Base-by-base conservation (phyloP, 345 rosid species). In the Dipteronia sinensis region DNA sequence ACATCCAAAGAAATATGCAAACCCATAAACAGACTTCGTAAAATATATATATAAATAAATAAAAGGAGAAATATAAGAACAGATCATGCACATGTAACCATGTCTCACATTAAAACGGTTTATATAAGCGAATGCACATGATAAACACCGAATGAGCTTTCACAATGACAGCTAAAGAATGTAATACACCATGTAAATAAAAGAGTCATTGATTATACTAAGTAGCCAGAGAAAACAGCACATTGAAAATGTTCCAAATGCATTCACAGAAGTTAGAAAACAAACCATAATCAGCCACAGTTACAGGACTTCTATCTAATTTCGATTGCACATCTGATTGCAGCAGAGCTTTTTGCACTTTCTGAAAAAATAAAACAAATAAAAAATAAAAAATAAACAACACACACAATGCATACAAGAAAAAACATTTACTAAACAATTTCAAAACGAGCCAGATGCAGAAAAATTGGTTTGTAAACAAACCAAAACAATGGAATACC, bases 231-330 rank as follows among this genome's bases (percentile, higher is more conserved):
- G 1, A 70, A 73, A 42, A 29, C 42, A 31, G 15, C 31, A 38
- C 2, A n/a, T 6, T 17, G 67, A 7, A 40, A 65, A n/a, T 40
- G 69, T 15, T 42, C 46, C 10, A 42, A 42, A 42, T 42, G 46
- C 46, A 42, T 42, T 7, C 10, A 42, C 46, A 49, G 71, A 73
- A 44, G 65, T 59, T 74, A 71, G 55, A 67, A 20, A 51, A 75
- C 87, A 83, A 76, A 96, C 99, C 98, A 79, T 94, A 94, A 90
- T 96, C 98, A 77, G 99, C 99, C 31, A 96, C 95, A 1, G 99
- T 94, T 69, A 94, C 98, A 29, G 99, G 99, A 81, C 92, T 96
- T 83, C 79, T 88, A 85, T 94, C 97, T 9, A 89, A 89, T 84
- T 96, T 96, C 20, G 95, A 89, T 34, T 90, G 99, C 75, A 94